These are phyloP conservation scores for Fusarium globosum DNA, from an alignment of 2,329 filamentous ascomycete genomes.

Conservation along the genomic window DNA sequence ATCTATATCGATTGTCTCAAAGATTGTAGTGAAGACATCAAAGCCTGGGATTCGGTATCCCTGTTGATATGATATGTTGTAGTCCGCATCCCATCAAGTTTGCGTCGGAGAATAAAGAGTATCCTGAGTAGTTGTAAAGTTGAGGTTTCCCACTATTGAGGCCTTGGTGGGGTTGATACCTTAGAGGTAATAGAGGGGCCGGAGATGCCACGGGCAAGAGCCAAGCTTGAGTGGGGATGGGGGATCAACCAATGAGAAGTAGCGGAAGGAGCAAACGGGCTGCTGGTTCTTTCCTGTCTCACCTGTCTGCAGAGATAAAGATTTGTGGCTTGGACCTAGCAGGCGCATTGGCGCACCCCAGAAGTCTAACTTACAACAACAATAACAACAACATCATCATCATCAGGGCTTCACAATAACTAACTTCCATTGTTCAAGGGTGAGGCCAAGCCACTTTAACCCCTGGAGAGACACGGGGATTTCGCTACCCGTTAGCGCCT, in stretches of 20 bases:
- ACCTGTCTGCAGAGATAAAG: slow-evolving; percentile 18
- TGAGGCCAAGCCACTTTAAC: neutral
- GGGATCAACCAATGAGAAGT: slow-evolving; percentile 1
- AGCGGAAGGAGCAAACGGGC: neutral
- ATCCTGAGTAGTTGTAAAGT: slow-evolving; percentile 1
- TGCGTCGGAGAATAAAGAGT: neutral
- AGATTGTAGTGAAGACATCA: neutral
- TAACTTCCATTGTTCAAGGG: neutral
- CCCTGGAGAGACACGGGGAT: neutral
- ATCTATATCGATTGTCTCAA: neutral
- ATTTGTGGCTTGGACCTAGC: slow-evolving; percentile 17
- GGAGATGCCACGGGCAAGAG: slow-evolving; percentile 22
- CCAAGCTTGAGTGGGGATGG: neutral
- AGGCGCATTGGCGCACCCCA: slow-evolving; percentile 4
- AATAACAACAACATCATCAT: neutral
- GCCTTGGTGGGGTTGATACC: slow-evolving; percentile 1
- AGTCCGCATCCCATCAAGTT: neutral
- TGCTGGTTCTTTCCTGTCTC: neutral
- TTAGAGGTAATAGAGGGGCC: slow-evolving; percentile 2
- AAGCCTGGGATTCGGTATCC: neutral
- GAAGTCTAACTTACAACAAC: slow-evolving; percentile 17
- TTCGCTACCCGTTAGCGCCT: neutral
- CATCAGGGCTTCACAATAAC: neutral
- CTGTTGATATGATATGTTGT: neutral
- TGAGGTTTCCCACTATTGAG: slow-evolving; percentile 4